A percentile compares a stretch with the other conserved stretches of the same genome.
phyloP scores from a whole-genome alignment of 2,329 filamentous ascomycete genomes.

The Triangularia setosa region DNA sequence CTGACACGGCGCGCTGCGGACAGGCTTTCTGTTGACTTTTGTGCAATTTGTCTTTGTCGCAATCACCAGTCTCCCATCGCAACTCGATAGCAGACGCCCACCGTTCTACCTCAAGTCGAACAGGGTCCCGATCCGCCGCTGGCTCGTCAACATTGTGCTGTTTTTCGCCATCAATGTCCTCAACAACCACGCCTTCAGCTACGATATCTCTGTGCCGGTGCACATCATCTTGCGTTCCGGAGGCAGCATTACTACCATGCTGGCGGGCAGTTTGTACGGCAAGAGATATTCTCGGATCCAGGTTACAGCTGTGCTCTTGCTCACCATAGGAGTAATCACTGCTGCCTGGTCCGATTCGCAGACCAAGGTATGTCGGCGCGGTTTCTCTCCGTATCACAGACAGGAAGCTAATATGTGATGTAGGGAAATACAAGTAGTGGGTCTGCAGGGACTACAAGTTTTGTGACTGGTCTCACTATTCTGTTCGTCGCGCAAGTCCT shows the following conservation, averaged over 20 bases:
- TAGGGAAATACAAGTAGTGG: constrained; percentile 27
- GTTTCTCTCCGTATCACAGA: not conserved
- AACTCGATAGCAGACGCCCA: constrained; percentile 63
- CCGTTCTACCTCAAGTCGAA: constrained; percentile 73
- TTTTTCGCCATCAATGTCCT: constrained; percentile 93
- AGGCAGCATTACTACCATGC: constrained; percentile 92
- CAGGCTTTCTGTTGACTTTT: constrained; percentile 82
- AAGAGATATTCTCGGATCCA: constrained; percentile 81
- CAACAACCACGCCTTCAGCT: constrained; percentile 97
- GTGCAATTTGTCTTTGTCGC: constrained; percentile 85
- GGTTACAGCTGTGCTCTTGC: constrained; percentile 71
- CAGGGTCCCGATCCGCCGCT: constrained; percentile 76
- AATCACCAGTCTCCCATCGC: constrained; percentile 69
- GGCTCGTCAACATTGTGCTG: constrained; percentile 82
- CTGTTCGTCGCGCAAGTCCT: constrained; percentile 85
- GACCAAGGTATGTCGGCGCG: constrained; percentile 59
- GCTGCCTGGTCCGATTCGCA: constrained; percentile 88
- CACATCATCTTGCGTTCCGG: constrained; percentile 96
- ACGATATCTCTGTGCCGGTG: constrained; percentile 91
- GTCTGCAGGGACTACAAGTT: constrained; percentile 37
- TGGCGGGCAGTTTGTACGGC: constrained; percentile 81
- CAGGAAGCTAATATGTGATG: constrained; percentile 25
- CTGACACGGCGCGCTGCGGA: not conserved
- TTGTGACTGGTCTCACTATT: constrained; percentile 70
- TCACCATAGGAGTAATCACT: constrained; percentile 81